Conservation (phyloP, 2,329 filamentous ascomycete genomes). For the Colletotrichum sp. region DNA sequence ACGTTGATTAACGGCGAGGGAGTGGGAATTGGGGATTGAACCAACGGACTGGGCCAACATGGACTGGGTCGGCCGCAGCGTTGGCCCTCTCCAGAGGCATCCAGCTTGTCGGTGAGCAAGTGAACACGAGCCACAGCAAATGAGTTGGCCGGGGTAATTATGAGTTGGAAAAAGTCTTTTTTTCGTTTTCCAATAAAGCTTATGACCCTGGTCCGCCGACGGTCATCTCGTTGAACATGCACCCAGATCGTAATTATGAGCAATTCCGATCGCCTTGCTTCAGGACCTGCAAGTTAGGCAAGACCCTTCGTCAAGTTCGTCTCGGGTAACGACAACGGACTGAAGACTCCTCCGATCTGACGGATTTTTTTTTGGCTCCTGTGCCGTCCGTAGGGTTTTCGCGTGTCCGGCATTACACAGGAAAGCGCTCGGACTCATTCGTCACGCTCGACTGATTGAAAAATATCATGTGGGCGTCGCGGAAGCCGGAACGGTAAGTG, state of each 20-base stretch:
- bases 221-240: background rate
- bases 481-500: conserved; percentile 16
- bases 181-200: background rate
- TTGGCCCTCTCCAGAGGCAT: conserved; percentile 13
- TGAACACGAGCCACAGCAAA: conserved; percentile 19
- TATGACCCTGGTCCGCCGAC: background rate
- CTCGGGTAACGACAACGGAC: background rate
- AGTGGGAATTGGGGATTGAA: conserved; percentile 13
- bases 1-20: conserved; percentile 15
- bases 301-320: background rate
- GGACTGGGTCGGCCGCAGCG: background rate
- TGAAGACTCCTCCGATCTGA: background rate
- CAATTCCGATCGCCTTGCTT: background rate
- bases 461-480: background rate
- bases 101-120: conserved; percentile 14
- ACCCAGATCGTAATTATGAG: background rate
- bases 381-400: background rate
- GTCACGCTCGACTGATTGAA: background rate
- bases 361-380: background rate
- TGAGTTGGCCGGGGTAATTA: conserved; percentile 10
- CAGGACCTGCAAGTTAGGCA: background rate
- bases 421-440: conserved; percentile 6
- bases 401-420: background rate
- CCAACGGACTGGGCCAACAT: conserved; percentile 14
- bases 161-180: conserved; percentile 8